phyloP scores from a whole-genome alignment of 495 filamentous ascomycete genomes.

The Aspergillus hancockii region DNA sequence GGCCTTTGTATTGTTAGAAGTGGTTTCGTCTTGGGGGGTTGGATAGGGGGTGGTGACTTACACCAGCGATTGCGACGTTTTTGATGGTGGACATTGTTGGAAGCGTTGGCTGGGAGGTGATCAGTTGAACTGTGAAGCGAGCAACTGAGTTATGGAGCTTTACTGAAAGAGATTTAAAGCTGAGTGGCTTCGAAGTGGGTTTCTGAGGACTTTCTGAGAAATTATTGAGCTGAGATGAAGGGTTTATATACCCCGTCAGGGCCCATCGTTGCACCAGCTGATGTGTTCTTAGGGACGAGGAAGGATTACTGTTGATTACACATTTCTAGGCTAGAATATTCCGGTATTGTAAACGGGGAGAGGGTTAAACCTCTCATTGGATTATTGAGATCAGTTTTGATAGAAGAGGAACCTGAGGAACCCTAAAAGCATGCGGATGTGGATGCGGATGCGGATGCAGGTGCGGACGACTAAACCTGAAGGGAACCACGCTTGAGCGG shows the following conservation, averaged over 20 bases:
- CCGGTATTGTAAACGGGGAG: not conserved
- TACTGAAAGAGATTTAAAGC: not conserved
- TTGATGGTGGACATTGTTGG: not conserved
- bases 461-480: conserved; percentile 3
- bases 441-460: conserved; percentile 3
- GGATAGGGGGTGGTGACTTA: not conserved
- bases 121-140: too few species aligned
- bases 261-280: too few species aligned
- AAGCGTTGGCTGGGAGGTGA: not conserved
- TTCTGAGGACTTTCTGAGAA: too few species aligned
- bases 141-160: not conserved
- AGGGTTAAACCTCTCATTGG: not conserved
- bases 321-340: too few species aligned
- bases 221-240: too few species aligned
- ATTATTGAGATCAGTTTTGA: not conserved
- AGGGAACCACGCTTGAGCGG: not conserved
- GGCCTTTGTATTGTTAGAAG: conserved; percentile 1
- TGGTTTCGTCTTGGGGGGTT: not conserved
- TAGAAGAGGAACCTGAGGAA: not conserved
- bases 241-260: too few species aligned
- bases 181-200: too few species aligned
- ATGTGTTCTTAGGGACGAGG: too few species aligned
- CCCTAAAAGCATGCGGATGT: not conserved
- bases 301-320: too few species aligned
- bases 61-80: conserved; percentile 6